These are phyloP conservation scores for Moesziomyces sp. DNA, from an alignment of 1,284 basidiomycete genomes.

Conservation along the genomic window DNA sequence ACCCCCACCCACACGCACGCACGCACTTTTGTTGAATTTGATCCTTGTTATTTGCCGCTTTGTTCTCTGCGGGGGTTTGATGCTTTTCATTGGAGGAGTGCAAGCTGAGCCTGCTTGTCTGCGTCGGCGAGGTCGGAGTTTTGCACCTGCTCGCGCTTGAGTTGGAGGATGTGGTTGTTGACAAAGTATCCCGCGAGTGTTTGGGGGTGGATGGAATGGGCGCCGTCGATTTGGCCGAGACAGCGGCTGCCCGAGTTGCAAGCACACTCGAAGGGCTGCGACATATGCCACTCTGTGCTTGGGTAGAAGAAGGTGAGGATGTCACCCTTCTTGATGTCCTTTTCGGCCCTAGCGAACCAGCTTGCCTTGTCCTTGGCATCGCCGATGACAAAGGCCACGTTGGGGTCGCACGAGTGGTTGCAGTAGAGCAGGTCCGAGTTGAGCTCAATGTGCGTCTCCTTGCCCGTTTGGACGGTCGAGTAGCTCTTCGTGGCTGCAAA, in stretches of 20 bases:
- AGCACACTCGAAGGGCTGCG: conserved; percentile 61
- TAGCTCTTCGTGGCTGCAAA: conserved; percentile 39
- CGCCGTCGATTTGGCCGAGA: conserved; percentile 56
- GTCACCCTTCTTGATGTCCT: conserved; percentile 56
- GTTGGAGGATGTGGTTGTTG: conserved; percentile 56
- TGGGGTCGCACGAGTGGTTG: conserved; percentile 64
- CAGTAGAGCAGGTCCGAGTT: conserved; percentile 64
- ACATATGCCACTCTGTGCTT: conserved; percentile 63
- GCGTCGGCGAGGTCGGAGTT: neutral
- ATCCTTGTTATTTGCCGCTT: neutral
- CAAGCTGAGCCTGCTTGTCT: conserved; percentile 1
- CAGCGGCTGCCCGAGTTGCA: conserved; percentile 44
- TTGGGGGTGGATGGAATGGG: conserved; percentile 33
- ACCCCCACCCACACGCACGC: neutral
- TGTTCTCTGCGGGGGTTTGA: neutral
- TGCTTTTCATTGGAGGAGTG: conserved; percentile 4
- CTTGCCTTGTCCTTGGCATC: conserved; percentile 26
- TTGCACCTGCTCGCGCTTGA: conserved; percentile 50
- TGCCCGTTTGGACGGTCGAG: conserved; percentile 60
- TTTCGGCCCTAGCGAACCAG: conserved; percentile 50
- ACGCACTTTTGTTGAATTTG: neutral
- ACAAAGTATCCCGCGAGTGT: conserved; percentile 50
- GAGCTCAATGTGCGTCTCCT: conserved; percentile 55
- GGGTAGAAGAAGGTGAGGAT: conserved; percentile 65
- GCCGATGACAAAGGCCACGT: conserved; percentile 49